phyloP scores from a whole-genome alignment of 345 rosid species.

The Angophora floribunda region DNA sequence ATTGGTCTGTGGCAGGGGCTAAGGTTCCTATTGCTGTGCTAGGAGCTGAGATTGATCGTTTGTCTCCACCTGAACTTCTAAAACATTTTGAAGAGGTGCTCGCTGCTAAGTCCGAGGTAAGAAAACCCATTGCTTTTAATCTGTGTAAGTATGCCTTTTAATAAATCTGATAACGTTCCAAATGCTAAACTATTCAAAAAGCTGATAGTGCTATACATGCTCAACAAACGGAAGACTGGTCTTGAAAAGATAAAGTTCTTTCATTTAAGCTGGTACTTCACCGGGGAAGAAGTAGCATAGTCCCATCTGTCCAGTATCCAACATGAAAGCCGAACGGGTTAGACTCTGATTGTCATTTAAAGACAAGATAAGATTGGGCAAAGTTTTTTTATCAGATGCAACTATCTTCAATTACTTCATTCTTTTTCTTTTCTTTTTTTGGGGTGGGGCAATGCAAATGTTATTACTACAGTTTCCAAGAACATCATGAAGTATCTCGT shows the following conservation, averaged over 20 bases:
- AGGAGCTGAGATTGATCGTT: slow-evolving; percentile 27
- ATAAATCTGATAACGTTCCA: not conserved
- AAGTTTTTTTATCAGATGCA: not conserved
- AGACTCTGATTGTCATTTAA: not conserved
- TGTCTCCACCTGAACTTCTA: slow-evolving; percentile 30
- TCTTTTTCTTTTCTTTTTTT: rapidly evolving
- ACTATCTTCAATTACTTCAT: not conserved
- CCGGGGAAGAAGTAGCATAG: not conserved
- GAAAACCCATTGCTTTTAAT: not conserved
- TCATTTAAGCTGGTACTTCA: not conserved
- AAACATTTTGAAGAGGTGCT: slow-evolving; percentile 28
- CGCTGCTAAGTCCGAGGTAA: slow-evolving; percentile 10
- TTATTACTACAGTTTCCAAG: not conserved
- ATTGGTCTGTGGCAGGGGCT: slow-evolving; percentile 7
- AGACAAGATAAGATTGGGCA: not conserved
- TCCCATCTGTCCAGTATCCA: not conserved
- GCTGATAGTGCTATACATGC: not conserved
- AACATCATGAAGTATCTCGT: not conserved
- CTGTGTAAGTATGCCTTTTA: not conserved
- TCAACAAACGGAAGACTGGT: not conserved
- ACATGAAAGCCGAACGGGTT: not conserved
- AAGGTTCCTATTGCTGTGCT: slow-evolving; percentile 24
- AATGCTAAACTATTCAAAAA: not conserved
- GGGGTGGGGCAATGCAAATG: not conserved
- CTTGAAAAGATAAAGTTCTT: not conserved